phyloP scores from a whole-genome alignment of 179 eudicot species.

The Monotropa hypopitys region DNA sequence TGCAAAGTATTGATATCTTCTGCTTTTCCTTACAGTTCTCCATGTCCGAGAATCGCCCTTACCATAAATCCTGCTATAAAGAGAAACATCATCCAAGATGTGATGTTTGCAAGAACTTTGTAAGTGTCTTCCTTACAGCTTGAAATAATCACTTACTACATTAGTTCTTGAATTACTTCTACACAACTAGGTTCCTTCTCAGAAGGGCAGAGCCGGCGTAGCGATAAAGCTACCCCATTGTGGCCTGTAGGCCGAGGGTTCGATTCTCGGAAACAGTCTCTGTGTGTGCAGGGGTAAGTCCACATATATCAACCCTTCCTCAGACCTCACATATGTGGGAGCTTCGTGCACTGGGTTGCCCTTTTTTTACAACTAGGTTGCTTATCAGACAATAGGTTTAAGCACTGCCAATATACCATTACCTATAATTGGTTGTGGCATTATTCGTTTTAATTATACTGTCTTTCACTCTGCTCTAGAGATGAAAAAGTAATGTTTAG shows the following conservation, averaged over 20 bases:
- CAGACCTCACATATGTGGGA: no score
- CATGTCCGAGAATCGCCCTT: slow-evolving; percentile 74
- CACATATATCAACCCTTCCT: no score
- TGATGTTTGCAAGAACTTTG: slow-evolving; percentile 77
- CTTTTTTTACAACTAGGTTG: no score
- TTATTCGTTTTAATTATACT: not conserved
- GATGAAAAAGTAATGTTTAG: not conserved
- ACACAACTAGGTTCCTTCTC: not conserved
- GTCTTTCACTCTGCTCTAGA: not conserved
- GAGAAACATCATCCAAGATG: slow-evolving; percentile 83
- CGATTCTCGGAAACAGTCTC: no score
- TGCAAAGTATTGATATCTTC: not conserved
- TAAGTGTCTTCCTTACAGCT: slow-evolving; percentile 24
- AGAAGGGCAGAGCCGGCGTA: no score
- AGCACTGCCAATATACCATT: not conserved
- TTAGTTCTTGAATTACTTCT: not conserved
- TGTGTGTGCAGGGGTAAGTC: no score
- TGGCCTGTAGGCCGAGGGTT: no score
- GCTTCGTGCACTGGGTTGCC: no score
- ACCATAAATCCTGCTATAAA: slow-evolving; percentile 84
- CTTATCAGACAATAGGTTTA: not conserved
- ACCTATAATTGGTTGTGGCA: not conserved
- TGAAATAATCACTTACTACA: not conserved
- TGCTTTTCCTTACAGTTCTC: slow-evolving; percentile 46
- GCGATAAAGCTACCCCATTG: no score